Conservation (phyloP, 352 stramenopile species). For the Pythium scleroteichum region DNA sequence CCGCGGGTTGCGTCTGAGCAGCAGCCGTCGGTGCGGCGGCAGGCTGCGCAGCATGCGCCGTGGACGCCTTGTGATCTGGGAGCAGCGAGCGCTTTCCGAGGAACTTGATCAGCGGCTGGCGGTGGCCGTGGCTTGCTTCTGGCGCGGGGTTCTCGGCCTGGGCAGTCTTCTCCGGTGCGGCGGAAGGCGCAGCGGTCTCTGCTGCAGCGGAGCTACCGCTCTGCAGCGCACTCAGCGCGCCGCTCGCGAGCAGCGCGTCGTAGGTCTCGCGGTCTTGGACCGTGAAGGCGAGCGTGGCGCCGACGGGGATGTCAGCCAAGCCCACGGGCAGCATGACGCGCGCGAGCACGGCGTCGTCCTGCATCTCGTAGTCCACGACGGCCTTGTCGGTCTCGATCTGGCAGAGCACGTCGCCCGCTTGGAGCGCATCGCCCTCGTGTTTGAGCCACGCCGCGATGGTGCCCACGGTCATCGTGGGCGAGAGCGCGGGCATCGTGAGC, state of each 20-base stretch:
- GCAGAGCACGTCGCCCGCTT: slow-evolving; percentile 92
- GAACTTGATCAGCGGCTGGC: slow-evolving; percentile 83
- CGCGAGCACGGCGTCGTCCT: slow-evolving; percentile 96
- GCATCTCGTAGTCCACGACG: slow-evolving; percentile 97
- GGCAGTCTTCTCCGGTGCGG: slow-evolving; percentile 2
- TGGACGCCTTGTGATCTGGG: neutral
- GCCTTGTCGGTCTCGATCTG: slow-evolving; percentile 99
- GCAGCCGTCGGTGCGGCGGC: slow-evolving; percentile 19
- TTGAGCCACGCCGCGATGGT: slow-evolving; percentile 94
- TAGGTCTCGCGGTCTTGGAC: slow-evolving; percentile 91
- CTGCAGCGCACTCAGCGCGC: slow-evolving; percentile 50
- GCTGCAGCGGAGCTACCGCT: slow-evolving; percentile 17
- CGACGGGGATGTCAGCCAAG: slow-evolving; percentile 89
- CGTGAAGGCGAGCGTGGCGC: slow-evolving; percentile 93
- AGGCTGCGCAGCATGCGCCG: slow-evolving; percentile 8
- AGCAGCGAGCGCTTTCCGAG: slow-evolving; percentile 81
- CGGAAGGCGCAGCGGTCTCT: slow-evolving; percentile 9
- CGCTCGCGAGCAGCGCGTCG: slow-evolving; percentile 56
- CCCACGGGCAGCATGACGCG: slow-evolving; percentile 92
- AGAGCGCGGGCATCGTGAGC: slow-evolving; percentile 94
- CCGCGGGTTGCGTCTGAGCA: neutral
- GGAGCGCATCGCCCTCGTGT: slow-evolving; percentile 89
- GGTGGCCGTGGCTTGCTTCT: slow-evolving; percentile 25
- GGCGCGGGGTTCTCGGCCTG: neutral
- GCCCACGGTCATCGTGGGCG: slow-evolving; percentile 96